These are phyloP conservation scores for Epichloe gansuensis DNA, from an alignment of 2,329 filamentous ascomycete species.

Conservation along the genomic window DNA sequence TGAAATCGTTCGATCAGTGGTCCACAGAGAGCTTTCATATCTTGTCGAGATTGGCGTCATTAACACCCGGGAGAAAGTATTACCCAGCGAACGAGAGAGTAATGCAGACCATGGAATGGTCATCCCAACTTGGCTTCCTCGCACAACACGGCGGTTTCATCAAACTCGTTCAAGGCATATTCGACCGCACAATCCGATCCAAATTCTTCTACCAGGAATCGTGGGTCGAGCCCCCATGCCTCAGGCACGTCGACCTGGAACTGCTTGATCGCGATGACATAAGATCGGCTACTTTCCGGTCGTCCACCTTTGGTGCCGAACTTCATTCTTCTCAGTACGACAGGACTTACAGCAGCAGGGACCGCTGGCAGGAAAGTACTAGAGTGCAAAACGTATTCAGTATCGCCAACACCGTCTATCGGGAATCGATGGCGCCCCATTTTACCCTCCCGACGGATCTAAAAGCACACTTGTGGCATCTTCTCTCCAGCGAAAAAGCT, in stretches of 20 bases:
- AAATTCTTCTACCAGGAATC: constrained; percentile 3
- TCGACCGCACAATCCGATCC: background rate
- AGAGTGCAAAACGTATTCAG: background rate
- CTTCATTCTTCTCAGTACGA: constrained; percentile 7
- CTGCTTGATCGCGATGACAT: constrained; percentile 10
- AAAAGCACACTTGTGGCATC: background rate
- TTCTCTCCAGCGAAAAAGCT: background rate
- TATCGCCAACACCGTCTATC: background rate
- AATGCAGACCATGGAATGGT: constrained; percentile 38
- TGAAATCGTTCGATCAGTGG: constrained; percentile 27
- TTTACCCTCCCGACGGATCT: background rate
- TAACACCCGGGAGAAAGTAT: constrained; percentile 15
- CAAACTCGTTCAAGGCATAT: background rate
- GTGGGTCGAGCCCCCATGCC: background rate
- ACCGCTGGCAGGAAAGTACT: background rate
- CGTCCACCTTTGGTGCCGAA: constrained; percentile 13
- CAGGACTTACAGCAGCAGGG: constrained; percentile 6
- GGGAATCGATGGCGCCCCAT: background rate
- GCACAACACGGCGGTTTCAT: constrained; percentile 33
- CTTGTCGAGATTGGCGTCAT: background rate
- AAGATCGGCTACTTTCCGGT: constrained; percentile 4
- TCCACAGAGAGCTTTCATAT: constrained; percentile 1
- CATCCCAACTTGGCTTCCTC: constrained; percentile 21
- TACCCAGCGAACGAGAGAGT: constrained; percentile 26
- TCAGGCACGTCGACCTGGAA: background rate